A percentile compares a stretch with the other conserved stretches of the same genome.
Conservation (phyloP, 805 yeast species). For the Sugiyamaella qingdaonensis region DNA sequence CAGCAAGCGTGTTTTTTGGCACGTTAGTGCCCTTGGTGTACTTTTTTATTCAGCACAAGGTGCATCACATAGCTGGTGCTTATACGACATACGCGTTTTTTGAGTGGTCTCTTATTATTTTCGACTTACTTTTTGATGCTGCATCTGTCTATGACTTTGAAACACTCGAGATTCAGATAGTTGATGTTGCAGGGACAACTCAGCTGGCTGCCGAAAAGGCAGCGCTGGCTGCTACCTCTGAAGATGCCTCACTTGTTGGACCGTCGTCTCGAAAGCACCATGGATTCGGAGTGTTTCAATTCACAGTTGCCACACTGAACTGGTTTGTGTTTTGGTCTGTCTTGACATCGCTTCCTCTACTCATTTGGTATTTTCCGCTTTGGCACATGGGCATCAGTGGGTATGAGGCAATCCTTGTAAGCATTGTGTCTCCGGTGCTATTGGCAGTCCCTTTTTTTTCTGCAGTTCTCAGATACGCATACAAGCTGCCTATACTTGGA, state of each 20-base stretch:
- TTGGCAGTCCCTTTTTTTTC: slow-evolving; percentile 46
- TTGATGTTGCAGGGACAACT: slow-evolving; percentile 29
- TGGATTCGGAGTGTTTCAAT: slow-evolving; percentile 29
- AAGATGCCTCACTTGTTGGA: slow-evolving; percentile 9
- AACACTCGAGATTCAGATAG: slow-evolving; percentile 47
- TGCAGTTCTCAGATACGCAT: slow-evolving; percentile 38
- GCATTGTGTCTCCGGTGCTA: slow-evolving; percentile 52
- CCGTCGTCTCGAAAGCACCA: slow-evolving; percentile 23
- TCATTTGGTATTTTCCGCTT: slow-evolving; percentile 95
- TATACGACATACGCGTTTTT: slow-evolving; percentile 91
- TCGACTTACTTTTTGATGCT: slow-evolving; percentile 83
- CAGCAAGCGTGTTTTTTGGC: slow-evolving; percentile 63
- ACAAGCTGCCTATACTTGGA: slow-evolving; percentile 51
- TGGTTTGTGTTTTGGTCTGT: slow-evolving; percentile 83
- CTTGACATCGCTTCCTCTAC: slow-evolving; percentile 70
- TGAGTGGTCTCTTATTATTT: slow-evolving; percentile 84
- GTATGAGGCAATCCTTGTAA: slow-evolving; percentile 68
- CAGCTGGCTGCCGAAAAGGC: slow-evolving; percentile 16
- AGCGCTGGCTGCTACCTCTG: slow-evolving; percentile 1
- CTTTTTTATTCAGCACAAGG: slow-evolving; percentile 90
- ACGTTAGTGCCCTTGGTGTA: slow-evolving; percentile 77
- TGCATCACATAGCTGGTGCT: slow-evolving; percentile 84
- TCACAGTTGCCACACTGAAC: slow-evolving; percentile 44
- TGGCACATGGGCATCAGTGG: slow-evolving; percentile 99
- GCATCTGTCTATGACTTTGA: slow-evolving; percentile 70